These are phyloP conservation scores for Wickerhamiella brachini DNA, from an alignment of 805 yeast genomes.

Conservation along the genomic window DNA sequence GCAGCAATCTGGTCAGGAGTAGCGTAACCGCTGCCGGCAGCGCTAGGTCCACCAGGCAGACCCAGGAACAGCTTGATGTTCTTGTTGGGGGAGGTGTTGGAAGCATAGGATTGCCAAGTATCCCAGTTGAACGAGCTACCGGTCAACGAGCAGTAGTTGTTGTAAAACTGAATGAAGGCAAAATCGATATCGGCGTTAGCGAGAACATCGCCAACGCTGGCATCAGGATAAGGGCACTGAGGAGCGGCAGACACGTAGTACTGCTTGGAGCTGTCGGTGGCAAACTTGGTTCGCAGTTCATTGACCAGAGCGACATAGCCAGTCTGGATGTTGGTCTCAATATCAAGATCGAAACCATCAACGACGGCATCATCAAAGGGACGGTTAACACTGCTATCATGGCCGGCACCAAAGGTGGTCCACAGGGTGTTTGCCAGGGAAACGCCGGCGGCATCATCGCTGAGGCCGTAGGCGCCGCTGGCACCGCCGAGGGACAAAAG, in stretches of 20 bases:
- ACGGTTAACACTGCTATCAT: slow-evolving; percentile 21
- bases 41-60: slow-evolving; percentile 46
- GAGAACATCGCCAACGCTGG: slow-evolving; percentile 47
- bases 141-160: slow-evolving; percentile 50
- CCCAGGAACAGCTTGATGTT: slow-evolving; percentile 63
- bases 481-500: slow-evolving; percentile 72
- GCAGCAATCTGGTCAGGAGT: slow-evolving; percentile 26
- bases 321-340: slow-evolving; percentile 40
- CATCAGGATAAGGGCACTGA: slow-evolving; percentile 83
- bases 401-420: slow-evolving; percentile 41
- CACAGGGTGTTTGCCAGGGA: slow-evolving; percentile 40
- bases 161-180: slow-evolving; percentile 80
- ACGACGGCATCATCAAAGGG: slow-evolving; percentile 62
- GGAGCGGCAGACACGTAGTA: slow-evolving; percentile 84
- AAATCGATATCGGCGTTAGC: slow-evolving; percentile 61
- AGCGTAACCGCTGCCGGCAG: slow-evolving; percentile 43
- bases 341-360: slow-evolving; percentile 76
- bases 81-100: slow-evolving; percentile 45
- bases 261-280: slow-evolving; percentile 37
- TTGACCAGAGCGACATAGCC: slow-evolving; percentile 58
- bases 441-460: slow-evolving; percentile 27
- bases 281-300: slow-evolving; percentile 31
- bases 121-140: slow-evolving; percentile 45
- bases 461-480: slow-evolving; percentile 41
- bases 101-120: slow-evolving; percentile 58